Percentiles rank a stretch among this genome's conserved stretches.
phyloP scores from a whole-genome alignment of 129 eudicot genomes.

The Ambrosia trifida region DNA sequence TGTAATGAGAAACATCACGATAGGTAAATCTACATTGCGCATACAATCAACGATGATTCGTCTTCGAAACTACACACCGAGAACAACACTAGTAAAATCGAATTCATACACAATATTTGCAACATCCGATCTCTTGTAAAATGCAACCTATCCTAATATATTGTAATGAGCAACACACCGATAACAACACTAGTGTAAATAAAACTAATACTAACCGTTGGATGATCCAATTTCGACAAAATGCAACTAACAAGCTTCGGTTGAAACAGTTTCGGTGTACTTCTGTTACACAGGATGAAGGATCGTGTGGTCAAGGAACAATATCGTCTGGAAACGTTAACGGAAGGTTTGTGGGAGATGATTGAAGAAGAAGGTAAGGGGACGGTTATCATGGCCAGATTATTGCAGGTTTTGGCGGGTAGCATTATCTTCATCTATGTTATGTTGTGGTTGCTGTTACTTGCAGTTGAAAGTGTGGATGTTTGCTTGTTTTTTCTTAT shows the following conservation, averaged over 20 bases:
- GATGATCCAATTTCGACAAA: slow-evolving; percentile 34
- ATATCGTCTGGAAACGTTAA: slow-evolving; percentile 27
- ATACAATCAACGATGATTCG: slow-evolving; percentile 4
- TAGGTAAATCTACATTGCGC: not conserved
- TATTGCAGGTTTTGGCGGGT: slow-evolving; percentile 43
- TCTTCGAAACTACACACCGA: slow-evolving; percentile 4
- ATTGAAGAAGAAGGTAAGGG: slow-evolving; percentile 52
- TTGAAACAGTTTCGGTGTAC: slow-evolving; percentile 24
- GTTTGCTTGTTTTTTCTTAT: slow-evolving; percentile 13
- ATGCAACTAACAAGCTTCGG: slow-evolving; percentile 47
- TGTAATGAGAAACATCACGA: not conserved
- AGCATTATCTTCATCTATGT: slow-evolving; percentile 43
- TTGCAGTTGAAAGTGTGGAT: slow-evolving; percentile 14
- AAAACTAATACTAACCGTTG: slow-evolving; percentile 48
- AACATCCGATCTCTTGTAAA: not conserved
- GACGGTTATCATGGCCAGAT: slow-evolving; percentile 58
- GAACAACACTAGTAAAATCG: not conserved
- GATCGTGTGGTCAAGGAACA: slow-evolving; percentile 27
- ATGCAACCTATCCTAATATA: not conserved
- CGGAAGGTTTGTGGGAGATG: slow-evolving; percentile 39
- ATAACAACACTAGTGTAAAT: not conserved
- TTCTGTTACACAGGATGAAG: slow-evolving; percentile 26
- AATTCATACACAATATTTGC: not conserved
- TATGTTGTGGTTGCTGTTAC: slow-evolving; percentile 28
- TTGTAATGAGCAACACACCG: not conserved